phyloP scores from a whole-genome alignment of 805 yeast genomes.

The Monosporozyma unispora region DNA sequence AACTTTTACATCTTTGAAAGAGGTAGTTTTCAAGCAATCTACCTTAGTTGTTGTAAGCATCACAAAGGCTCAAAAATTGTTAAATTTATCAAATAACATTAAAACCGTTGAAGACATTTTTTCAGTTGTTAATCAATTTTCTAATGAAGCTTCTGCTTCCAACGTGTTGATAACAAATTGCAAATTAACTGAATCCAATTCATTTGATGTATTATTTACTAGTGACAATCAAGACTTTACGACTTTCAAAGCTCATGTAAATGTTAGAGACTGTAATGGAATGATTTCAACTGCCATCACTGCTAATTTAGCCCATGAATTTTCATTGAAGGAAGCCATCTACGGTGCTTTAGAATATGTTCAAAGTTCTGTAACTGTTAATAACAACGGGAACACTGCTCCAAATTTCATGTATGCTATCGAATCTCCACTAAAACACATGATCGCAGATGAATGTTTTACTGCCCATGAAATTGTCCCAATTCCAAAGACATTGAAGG shows the following conservation, averaged over 20 bases:
- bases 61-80: no score
- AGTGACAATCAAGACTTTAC: conserved; percentile 37
- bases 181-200: not conserved
- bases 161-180: no score
- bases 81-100: no score
- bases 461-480: conserved; percentile 14
- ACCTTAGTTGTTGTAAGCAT: no score
- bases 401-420: conserved; percentile 58
- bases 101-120: no score
- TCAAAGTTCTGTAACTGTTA: conserved; percentile 29
- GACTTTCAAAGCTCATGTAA: conserved; percentile 74
- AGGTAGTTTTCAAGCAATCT: no score
- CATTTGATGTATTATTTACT: conserved; percentile 47
- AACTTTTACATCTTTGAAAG: no score
- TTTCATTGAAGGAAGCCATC: conserved; percentile 38
- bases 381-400: conserved; percentile 41
- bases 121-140: no score
- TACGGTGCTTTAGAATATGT: conserved; percentile 50
- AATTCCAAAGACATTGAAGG: not conserved
- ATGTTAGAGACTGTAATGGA: conserved; percentile 41
- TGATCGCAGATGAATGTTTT: conserved; percentile 28
- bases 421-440: conserved; percentile 25
- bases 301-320: not conserved
- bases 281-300: no score
- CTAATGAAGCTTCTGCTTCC: no score